phyloP scores from a whole-genome alignment of 2,329 filamentous ascomycete species.

The Paracoccidioides brasiliensis region DNA sequence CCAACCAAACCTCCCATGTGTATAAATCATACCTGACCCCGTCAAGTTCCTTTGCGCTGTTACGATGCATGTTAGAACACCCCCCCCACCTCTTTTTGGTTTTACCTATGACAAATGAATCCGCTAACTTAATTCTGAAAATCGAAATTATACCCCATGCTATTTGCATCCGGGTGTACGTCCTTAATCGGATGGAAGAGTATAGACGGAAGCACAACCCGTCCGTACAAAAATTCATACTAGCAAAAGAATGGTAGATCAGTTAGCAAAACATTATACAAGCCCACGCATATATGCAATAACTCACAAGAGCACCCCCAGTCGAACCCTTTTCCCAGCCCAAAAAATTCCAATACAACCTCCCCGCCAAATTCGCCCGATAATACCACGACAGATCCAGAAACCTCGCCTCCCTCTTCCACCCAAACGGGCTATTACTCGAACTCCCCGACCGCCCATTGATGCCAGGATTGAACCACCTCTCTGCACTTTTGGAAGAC shows the following conservation, averaged over 20 bases:
- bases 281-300: not conserved
- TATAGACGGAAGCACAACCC: constrained; percentile 18
- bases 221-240: constrained; percentile 14
- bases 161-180: constrained; percentile 11
- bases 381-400: constrained; percentile 24
- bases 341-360: constrained; percentile 20
- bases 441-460: constrained; percentile 20
- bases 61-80: no score
- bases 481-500: constrained; percentile 24
- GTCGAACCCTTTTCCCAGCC: constrained; percentile 19
- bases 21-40: no score
- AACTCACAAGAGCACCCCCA: constrained; percentile 9
- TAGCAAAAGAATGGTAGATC: not conserved
- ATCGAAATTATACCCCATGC: constrained; percentile 10
- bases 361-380: constrained; percentile 20
- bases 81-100: no score
- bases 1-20: no score
- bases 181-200: constrained; percentile 22
- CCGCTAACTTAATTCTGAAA: not conserved
- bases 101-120: not conserved
- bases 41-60: no score
- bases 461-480: constrained; percentile 21
- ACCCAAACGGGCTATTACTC: constrained; percentile 22
- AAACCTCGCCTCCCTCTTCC: constrained; percentile 22
- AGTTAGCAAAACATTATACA: not conserved